These are phyloP conservation scores for Rhodotorula taiwanensis DNA, from an alignment of 768 basidiomycete genomes.

Conservation along the genomic window DNA sequence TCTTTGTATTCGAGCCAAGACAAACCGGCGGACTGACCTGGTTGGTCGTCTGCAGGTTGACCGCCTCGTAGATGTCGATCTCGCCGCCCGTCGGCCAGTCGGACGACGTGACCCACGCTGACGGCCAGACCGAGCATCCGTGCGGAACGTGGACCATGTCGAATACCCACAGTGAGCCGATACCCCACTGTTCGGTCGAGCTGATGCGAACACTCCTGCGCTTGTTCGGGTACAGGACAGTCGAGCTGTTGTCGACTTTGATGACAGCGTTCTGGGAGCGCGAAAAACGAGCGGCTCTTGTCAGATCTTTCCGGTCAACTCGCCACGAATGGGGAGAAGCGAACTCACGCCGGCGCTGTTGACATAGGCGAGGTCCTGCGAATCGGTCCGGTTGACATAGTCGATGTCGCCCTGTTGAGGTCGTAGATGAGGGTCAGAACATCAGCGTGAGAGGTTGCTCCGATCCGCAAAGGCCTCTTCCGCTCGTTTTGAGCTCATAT, in stretches of 20 bases:
- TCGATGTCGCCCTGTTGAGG: constrained; percentile 12
- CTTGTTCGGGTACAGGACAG: constrained; percentile 38
- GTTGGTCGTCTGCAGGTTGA: constrained; percentile 60
- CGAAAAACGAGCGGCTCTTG: neutral
- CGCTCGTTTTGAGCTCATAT: too few relatives aligned
- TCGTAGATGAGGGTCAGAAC: too few relatives aligned
- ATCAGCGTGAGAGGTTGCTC: too few relatives aligned
- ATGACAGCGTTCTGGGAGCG: constrained; percentile 20
- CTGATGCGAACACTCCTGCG: constrained; percentile 39
- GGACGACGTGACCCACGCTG: constrained; percentile 7
- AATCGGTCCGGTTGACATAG: constrained; percentile 21
- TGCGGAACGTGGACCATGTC: constrained; percentile 48
- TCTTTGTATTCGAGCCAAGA: too few relatives aligned
- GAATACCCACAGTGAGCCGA: constrained; percentile 33
- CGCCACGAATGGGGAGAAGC: neutral
- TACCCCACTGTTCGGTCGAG: constrained; percentile 16
- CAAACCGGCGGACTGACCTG: constrained; percentile 52
- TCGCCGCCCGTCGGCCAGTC: constrained; percentile 45
- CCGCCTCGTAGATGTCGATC: constrained; percentile 75
- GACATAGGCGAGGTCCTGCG: constrained; percentile 20
- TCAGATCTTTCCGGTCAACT: neutral
- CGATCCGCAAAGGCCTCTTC: too few relatives aligned
- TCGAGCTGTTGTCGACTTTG: constrained; percentile 29
- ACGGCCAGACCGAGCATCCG: constrained; percentile 47
- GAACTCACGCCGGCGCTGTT: constrained; percentile 18